These are phyloP conservation scores for Xylaria flabelliformis DNA, from an alignment of 495 filamentous ascomycete genomes.

Conservation along the genomic window DNA sequence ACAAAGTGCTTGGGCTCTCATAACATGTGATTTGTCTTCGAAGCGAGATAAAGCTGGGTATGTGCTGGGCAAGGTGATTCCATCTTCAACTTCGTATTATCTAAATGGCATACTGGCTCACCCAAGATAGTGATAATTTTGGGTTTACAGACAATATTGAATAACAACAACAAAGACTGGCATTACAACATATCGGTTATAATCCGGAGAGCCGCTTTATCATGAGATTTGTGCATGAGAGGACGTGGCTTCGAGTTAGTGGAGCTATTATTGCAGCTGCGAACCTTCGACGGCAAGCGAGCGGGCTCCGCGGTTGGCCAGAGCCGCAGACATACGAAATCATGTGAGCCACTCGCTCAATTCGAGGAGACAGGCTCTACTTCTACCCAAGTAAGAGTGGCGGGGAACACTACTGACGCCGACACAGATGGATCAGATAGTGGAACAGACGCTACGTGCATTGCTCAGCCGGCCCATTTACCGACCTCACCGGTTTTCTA, in stretches of 20 bases:
- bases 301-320: slow-evolving; percentile 7
- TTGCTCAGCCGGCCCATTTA: slow-evolving; percentile 7
- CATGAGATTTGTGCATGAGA: neutral
- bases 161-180: neutral
- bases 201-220: neutral
- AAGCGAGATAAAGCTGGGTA: neutral
- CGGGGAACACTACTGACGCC: neutral
- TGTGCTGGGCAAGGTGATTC: neutral
- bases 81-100: neutral
- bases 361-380: neutral
- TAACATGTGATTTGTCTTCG: neutral
- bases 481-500: slow-evolving; percentile 6
- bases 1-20: neutral
- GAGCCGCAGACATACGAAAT: slow-evolving; percentile 12
- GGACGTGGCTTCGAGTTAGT: slow-evolving; percentile 15
- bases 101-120: neutral
- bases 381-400: neutral
- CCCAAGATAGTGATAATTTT: neutral
- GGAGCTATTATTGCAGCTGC: neutral
- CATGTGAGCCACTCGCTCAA: slow-evolving; percentile 19
- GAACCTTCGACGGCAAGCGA: neutral
- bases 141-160: neutral
- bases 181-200: neutral
- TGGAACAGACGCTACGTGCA: neutral
- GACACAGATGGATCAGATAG: neutral